These are phyloP conservation scores for Lagenaria siceraria DNA, from an alignment of 306 rosid genomes.

Conservation along the genomic window DNA sequence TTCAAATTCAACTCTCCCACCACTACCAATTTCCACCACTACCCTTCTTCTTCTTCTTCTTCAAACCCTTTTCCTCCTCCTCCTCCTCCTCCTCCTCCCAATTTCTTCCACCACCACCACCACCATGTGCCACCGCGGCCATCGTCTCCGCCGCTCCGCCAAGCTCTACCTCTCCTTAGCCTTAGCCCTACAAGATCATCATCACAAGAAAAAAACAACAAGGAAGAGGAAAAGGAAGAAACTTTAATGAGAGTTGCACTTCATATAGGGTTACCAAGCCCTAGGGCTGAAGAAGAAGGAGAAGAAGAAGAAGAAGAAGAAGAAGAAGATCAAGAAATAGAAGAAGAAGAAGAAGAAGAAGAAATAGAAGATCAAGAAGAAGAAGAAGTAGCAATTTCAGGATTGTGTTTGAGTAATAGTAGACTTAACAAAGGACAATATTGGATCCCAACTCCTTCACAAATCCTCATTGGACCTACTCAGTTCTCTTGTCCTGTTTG, in stretches of 20 bases:
- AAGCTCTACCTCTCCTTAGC: constrained; percentile 66
- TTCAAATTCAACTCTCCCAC: constrained; percentile 20
- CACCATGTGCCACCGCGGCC: constrained; percentile 22
- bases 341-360: constrained; percentile 1
- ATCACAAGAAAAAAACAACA: not conserved
- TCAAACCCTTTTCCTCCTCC: constrained; percentile 11
- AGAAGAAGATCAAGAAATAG: constrained; percentile 10
- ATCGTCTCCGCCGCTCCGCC: constrained; percentile 71
- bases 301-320: not conserved
- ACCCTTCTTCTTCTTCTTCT: constrained; percentile 5
- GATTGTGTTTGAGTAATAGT: constrained; percentile 25
- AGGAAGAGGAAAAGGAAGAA: constrained; percentile 15
- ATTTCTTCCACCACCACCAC: constrained; percentile 3
- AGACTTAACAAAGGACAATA: constrained; percentile 82
- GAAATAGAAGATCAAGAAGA: not conserved
- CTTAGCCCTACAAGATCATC: constrained; percentile 30
- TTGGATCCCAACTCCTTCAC: constrained; percentile 98
- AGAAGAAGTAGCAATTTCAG: constrained; percentile 14
- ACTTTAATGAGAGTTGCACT: constrained; percentile 75
- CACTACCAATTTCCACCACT: constrained; percentile 9
- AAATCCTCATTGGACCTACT: constrained; percentile 95
- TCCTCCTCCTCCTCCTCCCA: constrained; percentile 12
- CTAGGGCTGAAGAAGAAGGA: constrained; percentile 68
- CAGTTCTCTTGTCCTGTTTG: constrained; percentile 98
- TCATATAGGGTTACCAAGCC: constrained; percentile 92